Evolutionary conservation across 2,329 filamentous ascomycete genomes (phyloP), one percentile per base, ranked within the genome.

Genomic region (Diaporthe humulicola): DNA sequence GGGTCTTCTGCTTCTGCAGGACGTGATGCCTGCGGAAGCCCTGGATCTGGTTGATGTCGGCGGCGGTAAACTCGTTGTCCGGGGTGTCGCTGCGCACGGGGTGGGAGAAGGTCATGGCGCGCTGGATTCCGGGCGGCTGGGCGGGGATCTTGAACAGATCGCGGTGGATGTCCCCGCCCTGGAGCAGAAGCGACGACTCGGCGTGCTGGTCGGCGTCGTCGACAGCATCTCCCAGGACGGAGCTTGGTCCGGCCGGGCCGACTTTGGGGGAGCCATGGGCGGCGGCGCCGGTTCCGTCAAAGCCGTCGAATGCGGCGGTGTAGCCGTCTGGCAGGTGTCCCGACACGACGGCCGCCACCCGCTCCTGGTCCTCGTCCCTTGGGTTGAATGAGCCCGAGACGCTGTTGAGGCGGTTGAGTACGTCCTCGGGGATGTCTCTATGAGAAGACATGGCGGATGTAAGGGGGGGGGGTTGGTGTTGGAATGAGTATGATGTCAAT

Each of bases 161-260:
- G 45, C 94, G 91, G 81, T 95, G 93, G 30, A 96, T 93, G 79
- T 96, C 94, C 54, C 94, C 94, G 70, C 94, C 94, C 80, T 93
- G 93, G 4, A 95, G 87, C 74, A 87, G 90, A 71, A 95, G 85
- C 0, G 94, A 95, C 2, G 93, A 95, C 75, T 93, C 90, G 58
- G 83, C 82, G 33, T 78, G 77, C 12, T 79, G 76, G 2, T 77
- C 70, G 28, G 40, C 12, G 12, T 70, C 36, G 10, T 72, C 70
- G n/a, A 60, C 57, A 17, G 70, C 57, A 25, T 42, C 25, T 14
- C 56, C 70, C 30, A 48, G 57, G 12, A 17, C 19, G 10, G 45
- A 40, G 17, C 4, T 15, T 14, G 70, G 12, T 22, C 12, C 64
- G 80, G 79, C 33, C 12, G 61, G 60, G 9, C 17, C 58, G 42